These are phyloP conservation scores for Calonectria pseudoreteaudii DNA, from an alignment of 2,329 filamentous ascomycete species.

Conservation along the genomic window DNA sequence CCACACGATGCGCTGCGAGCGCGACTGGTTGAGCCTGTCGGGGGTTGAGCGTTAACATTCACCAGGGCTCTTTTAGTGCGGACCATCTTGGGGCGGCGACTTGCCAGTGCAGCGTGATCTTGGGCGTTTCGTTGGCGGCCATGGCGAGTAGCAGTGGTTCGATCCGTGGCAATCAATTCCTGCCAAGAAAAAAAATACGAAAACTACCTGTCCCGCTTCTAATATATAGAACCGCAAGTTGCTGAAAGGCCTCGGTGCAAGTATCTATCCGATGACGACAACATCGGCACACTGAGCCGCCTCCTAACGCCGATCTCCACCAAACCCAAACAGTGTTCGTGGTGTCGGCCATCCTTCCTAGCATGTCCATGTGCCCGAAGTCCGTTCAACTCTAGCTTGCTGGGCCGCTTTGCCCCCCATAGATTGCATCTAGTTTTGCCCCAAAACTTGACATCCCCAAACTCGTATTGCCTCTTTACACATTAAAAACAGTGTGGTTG, in stretches of 20 bases:
- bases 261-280: constrained; percentile 29
- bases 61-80: not conserved
- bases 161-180: not conserved
- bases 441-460: not conserved
- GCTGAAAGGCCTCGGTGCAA: constrained; percentile 30
- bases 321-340: not conserved
- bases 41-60: constrained; percentile 2
- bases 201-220: not conserved
- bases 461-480: not conserved
- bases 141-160: constrained; percentile 24
- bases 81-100: constrained; percentile 23
- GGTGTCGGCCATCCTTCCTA: constrained; percentile 5
- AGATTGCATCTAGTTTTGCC: not conserved
- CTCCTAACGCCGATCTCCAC: constrained; percentile 20
- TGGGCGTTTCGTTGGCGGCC: constrained; percentile 54
- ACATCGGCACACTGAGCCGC: constrained; percentile 28
- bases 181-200: not conserved
- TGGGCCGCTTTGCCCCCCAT: not conserved
- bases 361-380: not conserved
- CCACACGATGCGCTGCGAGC: constrained; percentile 86
- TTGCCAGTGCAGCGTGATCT: constrained; percentile 75
- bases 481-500: not conserved
- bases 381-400: not conserved
- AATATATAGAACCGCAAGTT: not conserved
- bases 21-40: constrained; percentile 85